Conservation (phyloP, 2,329 filamentous ascomycete species). For the Thelonectria discophora region DNA sequence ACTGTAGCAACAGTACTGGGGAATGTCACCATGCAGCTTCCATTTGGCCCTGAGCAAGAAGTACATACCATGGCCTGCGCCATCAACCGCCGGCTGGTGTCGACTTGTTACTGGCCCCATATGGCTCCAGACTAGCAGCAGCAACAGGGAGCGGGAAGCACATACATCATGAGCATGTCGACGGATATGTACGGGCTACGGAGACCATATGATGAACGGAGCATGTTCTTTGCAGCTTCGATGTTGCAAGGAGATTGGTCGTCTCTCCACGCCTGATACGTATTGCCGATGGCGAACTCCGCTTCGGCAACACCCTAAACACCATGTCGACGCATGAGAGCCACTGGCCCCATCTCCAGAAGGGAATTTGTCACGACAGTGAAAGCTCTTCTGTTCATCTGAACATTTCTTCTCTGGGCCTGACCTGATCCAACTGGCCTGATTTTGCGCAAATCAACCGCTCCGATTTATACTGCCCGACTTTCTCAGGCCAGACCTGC, state of each 20-base stretch:
- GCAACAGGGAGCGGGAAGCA: conserved; percentile 43
- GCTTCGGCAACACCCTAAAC: conserved; percentile 5
- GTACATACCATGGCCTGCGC: conserved; percentile 1
- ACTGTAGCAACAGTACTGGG: background rate
- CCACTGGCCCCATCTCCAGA: conserved; percentile 10
- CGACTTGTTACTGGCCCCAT: background rate
- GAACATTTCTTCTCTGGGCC: background rate
- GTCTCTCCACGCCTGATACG: conserved; percentile 14
- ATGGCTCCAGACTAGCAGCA: conserved; percentile 17
- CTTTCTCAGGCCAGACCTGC: conserved; percentile 4
- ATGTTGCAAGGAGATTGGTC: conserved; percentile 6
- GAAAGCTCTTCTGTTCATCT: conserved; percentile 1
- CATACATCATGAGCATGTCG: conserved; percentile 24
- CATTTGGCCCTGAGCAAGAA: background rate
- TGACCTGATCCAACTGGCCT: conserved; percentile 12
- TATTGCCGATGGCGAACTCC: conserved; percentile 6
- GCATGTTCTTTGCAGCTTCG: background rate
- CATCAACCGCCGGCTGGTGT: background rate
- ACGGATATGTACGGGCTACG: conserved; percentile 5
- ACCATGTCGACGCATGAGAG: conserved; percentile 8
- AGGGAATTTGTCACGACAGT: background rate
- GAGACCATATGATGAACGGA: conserved; percentile 16
- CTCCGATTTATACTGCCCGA: conserved; percentile 8
- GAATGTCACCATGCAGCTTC: conserved; percentile 6
- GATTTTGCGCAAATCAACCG: conserved; percentile 10